Evolutionary conservation across 192 early-diverging fungal species (phyloP).

Genomic region (Diversispora epigaea): DNA sequence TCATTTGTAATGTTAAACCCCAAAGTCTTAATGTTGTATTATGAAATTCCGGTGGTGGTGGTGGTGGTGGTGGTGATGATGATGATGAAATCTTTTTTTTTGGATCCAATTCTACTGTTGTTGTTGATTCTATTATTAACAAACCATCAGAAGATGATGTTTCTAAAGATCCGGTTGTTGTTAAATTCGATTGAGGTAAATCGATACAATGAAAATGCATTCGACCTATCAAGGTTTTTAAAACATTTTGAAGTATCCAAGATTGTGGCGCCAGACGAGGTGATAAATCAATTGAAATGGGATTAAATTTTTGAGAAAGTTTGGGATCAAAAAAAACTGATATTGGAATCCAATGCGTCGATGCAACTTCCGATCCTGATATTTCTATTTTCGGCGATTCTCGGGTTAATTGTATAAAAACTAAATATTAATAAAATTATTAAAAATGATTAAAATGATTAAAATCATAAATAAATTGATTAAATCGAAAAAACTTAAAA

Average conservation of each 20-base stretch:
- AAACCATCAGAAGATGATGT: not conserved
- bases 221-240: slow-evolving; percentile 40
- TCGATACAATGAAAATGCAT: slow-evolving; percentile 44
- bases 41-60: too few species aligned
- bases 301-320: slow-evolving; percentile 40
- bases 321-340: slow-evolving; percentile 42
- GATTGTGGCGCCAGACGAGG: slow-evolving; percentile 39
- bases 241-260: slow-evolving; percentile 38
- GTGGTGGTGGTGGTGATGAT: too few species aligned
- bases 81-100: too few species aligned
- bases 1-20: slow-evolving; percentile 50
- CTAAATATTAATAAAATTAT: too few species aligned
- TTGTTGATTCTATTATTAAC: too few species aligned
- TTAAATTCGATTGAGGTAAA: slow-evolving; percentile 44
- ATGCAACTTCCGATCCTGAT: slow-evolving; percentile 44
- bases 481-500: too few species aligned
- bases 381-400: slow-evolving; percentile 40
- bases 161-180: not conserved
- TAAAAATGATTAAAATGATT: too few species aligned
- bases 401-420: slow-evolving; percentile 46
- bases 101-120: too few species aligned
- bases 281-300: slow-evolving; percentile 45
- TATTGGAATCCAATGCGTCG: slow-evolving; percentile 45
- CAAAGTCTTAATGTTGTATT: slow-evolving; percentile 37
- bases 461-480: too few species aligned